Percentiles rank a stretch among this genome's conserved stretches.
phyloP scores from a whole-genome alignment of 805 yeast species.

The Yarrowia sp. region DNA sequence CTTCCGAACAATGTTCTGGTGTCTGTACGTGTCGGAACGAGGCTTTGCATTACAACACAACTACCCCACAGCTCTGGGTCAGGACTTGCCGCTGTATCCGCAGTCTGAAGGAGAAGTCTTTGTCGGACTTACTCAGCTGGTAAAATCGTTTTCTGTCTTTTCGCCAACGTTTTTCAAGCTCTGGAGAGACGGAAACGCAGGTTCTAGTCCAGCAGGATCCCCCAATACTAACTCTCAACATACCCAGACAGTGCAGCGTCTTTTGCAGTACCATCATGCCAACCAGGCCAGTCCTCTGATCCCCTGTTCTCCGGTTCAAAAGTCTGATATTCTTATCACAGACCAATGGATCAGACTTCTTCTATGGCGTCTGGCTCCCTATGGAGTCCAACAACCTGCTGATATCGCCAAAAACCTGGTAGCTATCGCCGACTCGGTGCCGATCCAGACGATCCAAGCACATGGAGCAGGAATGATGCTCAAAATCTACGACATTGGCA shows the following conservation, averaged over 20 bases:
- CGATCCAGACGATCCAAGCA: slow-evolving; percentile 4
- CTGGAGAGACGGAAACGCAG: neutral
- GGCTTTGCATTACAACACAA: slow-evolving; percentile 12
- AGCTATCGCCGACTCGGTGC: slow-evolving; percentile 4
- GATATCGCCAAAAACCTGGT: neutral
- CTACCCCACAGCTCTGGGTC: neutral
- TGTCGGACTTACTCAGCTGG: neutral
- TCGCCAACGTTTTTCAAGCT: slow-evolving; percentile 11
- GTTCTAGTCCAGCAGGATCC: neutral
- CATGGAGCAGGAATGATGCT: slow-evolving; percentile 16
- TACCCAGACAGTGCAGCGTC: slow-evolving; percentile 5
- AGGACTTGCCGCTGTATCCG: slow-evolving; percentile 9
- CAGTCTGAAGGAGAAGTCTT: neutral
- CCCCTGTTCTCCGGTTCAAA: neutral
- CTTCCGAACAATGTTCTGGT: slow-evolving; percentile 14
- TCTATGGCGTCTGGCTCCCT: neutral
- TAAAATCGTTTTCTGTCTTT: slow-evolving; percentile 12
- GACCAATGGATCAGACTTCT: slow-evolving; percentile 17
- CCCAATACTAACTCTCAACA: slow-evolving; percentile 16
- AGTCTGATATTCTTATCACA: slow-evolving; percentile 13
- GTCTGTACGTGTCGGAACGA: slow-evolving; percentile 1
- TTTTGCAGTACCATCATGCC: slow-evolving; percentile 1
- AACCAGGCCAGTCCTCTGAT: slow-evolving; percentile 20
- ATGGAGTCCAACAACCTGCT: neutral
- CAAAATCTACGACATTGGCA: slow-evolving; percentile 17